Evolutionary conservation across 2,329 filamentous ascomycete genomes (phyloP).

Genomic region (Trichoderma pleuroti): DNA sequence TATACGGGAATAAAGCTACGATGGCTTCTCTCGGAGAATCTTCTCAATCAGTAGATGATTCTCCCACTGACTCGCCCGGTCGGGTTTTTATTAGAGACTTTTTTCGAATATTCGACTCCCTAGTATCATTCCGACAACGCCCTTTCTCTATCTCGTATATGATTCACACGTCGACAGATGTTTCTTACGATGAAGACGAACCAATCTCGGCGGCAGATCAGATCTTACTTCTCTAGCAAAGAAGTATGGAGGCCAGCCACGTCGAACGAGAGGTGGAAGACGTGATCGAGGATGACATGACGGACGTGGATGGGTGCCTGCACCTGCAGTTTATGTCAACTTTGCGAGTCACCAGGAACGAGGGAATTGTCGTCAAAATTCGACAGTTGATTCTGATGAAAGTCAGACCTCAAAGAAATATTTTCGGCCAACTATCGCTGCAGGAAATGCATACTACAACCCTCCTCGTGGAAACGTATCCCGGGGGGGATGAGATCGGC

Average conservation of each 20-base stretch:
- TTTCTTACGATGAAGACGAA: neutral
- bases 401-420: rapidly evolving
- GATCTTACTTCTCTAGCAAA: neutral
- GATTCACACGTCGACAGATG: neutral
- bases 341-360: neutral
- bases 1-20: no score
- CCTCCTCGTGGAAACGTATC: neutral
- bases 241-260: neutral
- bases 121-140: neutral
- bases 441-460: neutral
- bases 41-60: no score
- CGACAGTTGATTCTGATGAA: neutral
- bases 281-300: neutral
- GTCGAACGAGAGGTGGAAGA: neutral
- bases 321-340: neutral
- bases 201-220: neutral
- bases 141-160: neutral
- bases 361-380: neutral
- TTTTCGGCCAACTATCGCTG: neutral
- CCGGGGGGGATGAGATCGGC: neutral
- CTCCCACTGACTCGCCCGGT: neutral
- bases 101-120: neutral
- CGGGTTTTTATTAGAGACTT: neutral
- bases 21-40: no score
- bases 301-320: neutral